These are phyloP conservation scores for Aciculosporium take DNA, from an alignment of 2,329 filamentous ascomycete genomes.

Conservation along the genomic window DNA sequence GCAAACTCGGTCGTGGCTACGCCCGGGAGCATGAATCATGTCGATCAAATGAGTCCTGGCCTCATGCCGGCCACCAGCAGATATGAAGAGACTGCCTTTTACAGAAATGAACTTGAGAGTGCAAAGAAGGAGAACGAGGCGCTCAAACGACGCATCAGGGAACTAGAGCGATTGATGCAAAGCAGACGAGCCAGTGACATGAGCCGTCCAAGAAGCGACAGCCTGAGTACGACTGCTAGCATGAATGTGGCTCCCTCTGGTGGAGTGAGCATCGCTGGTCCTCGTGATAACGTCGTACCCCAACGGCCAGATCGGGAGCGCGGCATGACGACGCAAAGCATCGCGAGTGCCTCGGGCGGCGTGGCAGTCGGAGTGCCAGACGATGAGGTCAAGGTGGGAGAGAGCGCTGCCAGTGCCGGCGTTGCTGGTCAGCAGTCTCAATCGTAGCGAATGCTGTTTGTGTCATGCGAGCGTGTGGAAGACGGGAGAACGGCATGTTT, in stretches of 20 bases:
- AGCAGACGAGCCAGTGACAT: conserved; percentile 34
- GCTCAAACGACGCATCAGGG: conserved; percentile 45
- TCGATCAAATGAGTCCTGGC: conserved; percentile 35
- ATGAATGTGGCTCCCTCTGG: conserved; percentile 24
- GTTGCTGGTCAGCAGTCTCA: conserved; percentile 7
- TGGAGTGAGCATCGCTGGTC: conserved; percentile 31
- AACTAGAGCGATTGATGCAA: conserved; percentile 42
- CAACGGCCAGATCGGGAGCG: conserved; percentile 27
- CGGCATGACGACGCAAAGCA: conserved; percentile 27
- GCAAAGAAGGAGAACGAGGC: conserved; percentile 51
- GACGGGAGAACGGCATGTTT: background rate
- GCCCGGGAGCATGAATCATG: conserved; percentile 20
- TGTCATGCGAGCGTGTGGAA: background rate
- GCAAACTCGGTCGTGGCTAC: conserved; percentile 27
- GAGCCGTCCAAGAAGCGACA: conserved; percentile 34
- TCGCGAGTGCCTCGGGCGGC: conserved; percentile 29
- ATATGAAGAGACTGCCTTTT: conserved; percentile 48
- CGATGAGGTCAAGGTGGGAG: conserved; percentile 45
- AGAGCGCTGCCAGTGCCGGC: conserved; percentile 41
- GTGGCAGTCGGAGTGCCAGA: conserved; percentile 41
- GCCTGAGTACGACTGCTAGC: conserved; percentile 38
- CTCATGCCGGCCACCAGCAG: conserved; percentile 42
- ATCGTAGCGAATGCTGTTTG: background rate
- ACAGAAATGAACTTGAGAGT: conserved; percentile 43
- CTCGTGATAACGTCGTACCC: conserved; percentile 22